Conservation (phyloP, 1,139 yeast species). For the Blastobotrys buckinghamii region DNA sequence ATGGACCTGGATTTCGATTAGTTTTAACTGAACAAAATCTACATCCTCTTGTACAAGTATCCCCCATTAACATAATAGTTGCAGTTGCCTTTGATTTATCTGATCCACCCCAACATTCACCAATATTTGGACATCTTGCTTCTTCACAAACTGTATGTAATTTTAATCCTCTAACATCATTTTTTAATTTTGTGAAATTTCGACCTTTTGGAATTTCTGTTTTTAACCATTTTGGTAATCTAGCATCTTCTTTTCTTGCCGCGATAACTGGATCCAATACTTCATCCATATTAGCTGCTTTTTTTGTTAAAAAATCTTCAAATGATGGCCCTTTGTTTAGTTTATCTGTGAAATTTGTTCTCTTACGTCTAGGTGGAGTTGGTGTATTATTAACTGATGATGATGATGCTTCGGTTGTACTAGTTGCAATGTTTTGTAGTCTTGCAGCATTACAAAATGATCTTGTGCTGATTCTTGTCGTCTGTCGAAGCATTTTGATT, state of each 20-base stretch:
- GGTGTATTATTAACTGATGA: slow-evolving; percentile 5
- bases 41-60: slow-evolving; percentile 98
- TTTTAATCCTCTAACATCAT: slow-evolving; percentile 82
- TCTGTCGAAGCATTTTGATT: slow-evolving; percentile 8
- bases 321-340: slow-evolving; percentile 87
- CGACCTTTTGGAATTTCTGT: slow-evolving; percentile 94
- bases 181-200: slow-evolving; percentile 70
- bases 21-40: slow-evolving; percentile 97
- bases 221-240: slow-evolving; percentile 90
- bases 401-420: neutral
- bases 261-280: slow-evolving; percentile 39
- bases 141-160: slow-evolving; percentile 97
- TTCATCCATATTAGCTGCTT: slow-evolving; percentile 55
- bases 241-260: slow-evolving; percentile 50
- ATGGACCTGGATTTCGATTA: slow-evolving; percentile 73
- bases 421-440: slow-evolving; percentile 7
- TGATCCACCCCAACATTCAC: slow-evolving; percentile 99
- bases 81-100: slow-evolving; percentile 95
- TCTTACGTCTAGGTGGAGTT: slow-evolving; percentile 38
- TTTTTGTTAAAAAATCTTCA: slow-evolving; percentile 81
- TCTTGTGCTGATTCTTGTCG: slow-evolving; percentile 2
- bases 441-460: slow-evolving; percentile 5
- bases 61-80: slow-evolving; percentile 97
- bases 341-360: slow-evolving; percentile 62
- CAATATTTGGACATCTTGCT: slow-evolving; percentile 97